Percentiles rank a stretch among this genome's conserved stretches.
These are phyloP conservation scores for Ogataea saltuana DNA, from an alignment of 805 yeast genomes.

Conservation along the genomic window DNA sequence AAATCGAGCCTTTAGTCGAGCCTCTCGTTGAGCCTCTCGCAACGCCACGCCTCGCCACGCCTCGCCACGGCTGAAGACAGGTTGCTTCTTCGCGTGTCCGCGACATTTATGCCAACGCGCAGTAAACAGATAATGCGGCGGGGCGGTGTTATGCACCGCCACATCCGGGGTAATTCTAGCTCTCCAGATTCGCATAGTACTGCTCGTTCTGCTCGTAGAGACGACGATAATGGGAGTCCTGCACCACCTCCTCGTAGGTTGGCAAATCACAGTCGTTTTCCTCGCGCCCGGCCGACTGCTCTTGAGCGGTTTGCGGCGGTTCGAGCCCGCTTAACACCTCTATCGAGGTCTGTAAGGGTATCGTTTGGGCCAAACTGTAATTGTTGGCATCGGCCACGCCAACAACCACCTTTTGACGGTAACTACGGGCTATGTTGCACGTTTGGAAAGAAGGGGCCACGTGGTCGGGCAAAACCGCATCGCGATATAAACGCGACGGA, in stretches of 20 bases:
- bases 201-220: conserved; percentile 20
- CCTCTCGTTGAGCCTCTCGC: no score
- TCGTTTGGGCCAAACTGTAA: conserved; percentile 10
- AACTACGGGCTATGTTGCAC: conserved; percentile 54
- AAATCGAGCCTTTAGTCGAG: no score
- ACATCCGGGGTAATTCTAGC: not conserved
- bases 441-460: conserved; percentile 56
- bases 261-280: conserved; percentile 8
- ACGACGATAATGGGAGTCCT: conserved; percentile 15
- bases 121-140: no score
- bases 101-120: no score
- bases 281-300: no score
- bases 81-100: no score
- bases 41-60: no score
- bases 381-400: conserved; percentile 30
- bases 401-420: conserved; percentile 38
- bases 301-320: conserved; percentile 8
- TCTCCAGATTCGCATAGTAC: conserved; percentile 9
- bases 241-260: conserved; percentile 20
- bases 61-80: no score
- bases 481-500: conserved; percentile 40
- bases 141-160: no score
- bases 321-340: conserved; percentile 28
- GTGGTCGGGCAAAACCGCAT: conserved; percentile 47
- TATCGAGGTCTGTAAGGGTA: conserved; percentile 19